Base-by-base conservation (phyloP, 306 rosid genomes). In the Corylus americana region DNA sequence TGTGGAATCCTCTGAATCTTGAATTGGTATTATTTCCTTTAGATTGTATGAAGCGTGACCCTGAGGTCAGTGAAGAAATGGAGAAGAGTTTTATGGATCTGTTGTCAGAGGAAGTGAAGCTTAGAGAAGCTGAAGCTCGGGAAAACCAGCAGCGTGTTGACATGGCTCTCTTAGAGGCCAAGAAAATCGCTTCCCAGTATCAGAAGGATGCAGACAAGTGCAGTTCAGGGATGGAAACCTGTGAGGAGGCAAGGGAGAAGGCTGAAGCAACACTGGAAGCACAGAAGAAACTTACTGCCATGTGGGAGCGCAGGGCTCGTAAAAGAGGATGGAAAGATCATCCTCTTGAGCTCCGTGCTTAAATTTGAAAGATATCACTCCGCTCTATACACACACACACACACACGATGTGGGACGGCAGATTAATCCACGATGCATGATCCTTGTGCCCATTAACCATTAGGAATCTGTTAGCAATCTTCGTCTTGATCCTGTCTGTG, bases 161-260 rank as follows among this genome's bases (percentile, higher is more conserved):
- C 37, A 71, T 62, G 72, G 77, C 55, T 29, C 83, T 85, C 8
- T 66, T 88, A 27, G 91, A 88, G 87, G 87, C 91, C 1, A 88
- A 88, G 85, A 88, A 85, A 77, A 3, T 74, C 27, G 87, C 91
- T 48, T 88, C 89, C 53, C 86, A 83, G 81, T 88, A 83, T 77
- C 91, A 88, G 73, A 85, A 88, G 80, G 91, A 88, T 55, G 91
- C 89, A 67, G 91, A 88, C 69, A 88, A 88, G 68, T 88, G 91
- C 88, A 88, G 83, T 66, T 85, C 89, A 71, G 89, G 91, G 57
- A 88, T 88, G 89, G 88, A 83, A 64, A 88, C 88, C 29, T 88
- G 91, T 77, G 91, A 83, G 76, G 78, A 74, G 79, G 88, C 91
- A 0, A 81, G 91, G 71, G 88, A 88, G 84, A 88, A 83, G 73